Evolutionary conservation across 2,329 filamentous ascomycete genomes (phyloP), one percentile per base, ranked within the genome.

Genomic region (Calonectria hawksworthii): DNA sequence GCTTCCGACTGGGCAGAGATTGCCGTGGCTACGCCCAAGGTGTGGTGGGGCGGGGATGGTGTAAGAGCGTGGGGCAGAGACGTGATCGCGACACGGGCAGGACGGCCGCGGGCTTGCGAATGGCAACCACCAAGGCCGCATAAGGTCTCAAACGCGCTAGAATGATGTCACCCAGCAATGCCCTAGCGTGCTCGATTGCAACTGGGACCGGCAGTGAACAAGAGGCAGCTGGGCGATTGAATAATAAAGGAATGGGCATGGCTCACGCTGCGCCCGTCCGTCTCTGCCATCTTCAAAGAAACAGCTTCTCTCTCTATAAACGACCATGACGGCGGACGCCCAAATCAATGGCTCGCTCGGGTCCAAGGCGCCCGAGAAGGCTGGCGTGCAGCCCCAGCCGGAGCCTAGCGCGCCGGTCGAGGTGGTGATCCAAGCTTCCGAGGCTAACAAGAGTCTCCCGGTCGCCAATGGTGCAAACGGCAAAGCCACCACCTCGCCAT

Each of bases 21-120:
- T 50, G 41, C 13, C 10, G 18, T 50, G 41, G 26, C 44, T 32
- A 21, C 36, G 41, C 41, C 51, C 10, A 59, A 23, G 23, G 68
- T 21, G 66, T 70, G 44, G 74, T 74, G 76, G 78, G 78, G 69
- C 66, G 10, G 28, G n/a, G 69, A 80, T 80, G 79, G 79, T 80
- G 79, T 74, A 73, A 80, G 77, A 73, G 68, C 76, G 78, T 77
- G 79, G 78, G 78, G 77, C 76, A 32, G 44, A 65, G 70, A 50
- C 79, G 79, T 80, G 77, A 77, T 80, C 68, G 70, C 50, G 65
- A 68, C 74, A 72, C 47, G 14, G 51, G 41, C 54, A 71, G 70
- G 52, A 73, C 77, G 72, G 68, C 71, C 68, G n/a, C 26, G 56
- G 8, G 41, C 34, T 26, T 63, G 52, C 65, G 64, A 47, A 69